Percentiles rank a stretch among this genome's conserved stretches.
phyloP scores from a whole-genome alignment of 2,329 filamentous ascomycete species.

The Grosmannia penicillata region DNA sequence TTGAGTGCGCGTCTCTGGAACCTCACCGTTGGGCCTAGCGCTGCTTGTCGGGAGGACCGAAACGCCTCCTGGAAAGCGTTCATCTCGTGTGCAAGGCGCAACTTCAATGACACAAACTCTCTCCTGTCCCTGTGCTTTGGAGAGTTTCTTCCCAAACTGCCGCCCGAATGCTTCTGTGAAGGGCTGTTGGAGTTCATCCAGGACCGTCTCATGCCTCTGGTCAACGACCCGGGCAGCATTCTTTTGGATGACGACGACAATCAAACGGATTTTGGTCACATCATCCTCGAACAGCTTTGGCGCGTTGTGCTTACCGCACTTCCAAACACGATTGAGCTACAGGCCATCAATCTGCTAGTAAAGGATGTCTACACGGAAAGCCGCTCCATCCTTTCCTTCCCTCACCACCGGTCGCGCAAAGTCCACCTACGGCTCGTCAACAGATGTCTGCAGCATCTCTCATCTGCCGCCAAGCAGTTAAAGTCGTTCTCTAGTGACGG shows the following conservation, averaged over 20 bases:
- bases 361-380: slow-evolving; percentile 51
- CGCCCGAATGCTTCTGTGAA: slow-evolving; percentile 41
- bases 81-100: slow-evolving; percentile 27
- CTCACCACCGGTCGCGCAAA: slow-evolving; percentile 33
- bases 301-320: slow-evolving; percentile 59
- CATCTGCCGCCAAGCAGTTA: slow-evolving; percentile 43
- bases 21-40: slow-evolving; percentile 50
- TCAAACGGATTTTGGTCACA: slow-evolving; percentile 35
- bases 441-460: slow-evolving; percentile 58
- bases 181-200: slow-evolving; percentile 50
- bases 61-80: slow-evolving; percentile 56
- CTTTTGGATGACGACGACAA: slow-evolving; percentile 32
- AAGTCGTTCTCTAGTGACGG: slow-evolving; percentile 29
- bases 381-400: slow-evolving; percentile 31
- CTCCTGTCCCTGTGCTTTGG: slow-evolving; percentile 40
- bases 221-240: slow-evolving; percentile 28
- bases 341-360: slow-evolving; percentile 57
- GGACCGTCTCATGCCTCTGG: slow-evolving; percentile 30
- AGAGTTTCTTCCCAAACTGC: slow-evolving; percentile 40
- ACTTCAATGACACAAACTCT: slow-evolving; percentile 37
- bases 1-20: slow-evolving; percentile 56
- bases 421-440: slow-evolving; percentile 58
- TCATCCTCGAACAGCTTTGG: slow-evolving; percentile 63
- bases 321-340: slow-evolving; percentile 47
- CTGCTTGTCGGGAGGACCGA: slow-evolving; percentile 44